phyloP scores from a whole-genome alignment of 2,329 filamentous ascomycete genomes.

The Hypoxylon sp. region DNA sequence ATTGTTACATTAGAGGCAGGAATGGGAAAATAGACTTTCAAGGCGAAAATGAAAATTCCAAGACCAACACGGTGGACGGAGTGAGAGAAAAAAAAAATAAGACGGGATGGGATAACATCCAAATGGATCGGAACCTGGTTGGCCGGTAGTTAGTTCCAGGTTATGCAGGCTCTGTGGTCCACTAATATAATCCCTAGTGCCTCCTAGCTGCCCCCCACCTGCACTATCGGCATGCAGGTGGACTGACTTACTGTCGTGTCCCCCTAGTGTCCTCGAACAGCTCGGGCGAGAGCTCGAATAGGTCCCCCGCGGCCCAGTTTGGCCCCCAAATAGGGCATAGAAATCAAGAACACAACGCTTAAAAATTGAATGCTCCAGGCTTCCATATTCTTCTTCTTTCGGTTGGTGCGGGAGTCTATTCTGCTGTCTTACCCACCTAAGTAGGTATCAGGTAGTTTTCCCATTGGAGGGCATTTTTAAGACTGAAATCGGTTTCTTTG shows the following conservation, averaged over 20 bases:
- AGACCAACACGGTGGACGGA: conserved; percentile 6
- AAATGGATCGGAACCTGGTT: conserved; percentile 29
- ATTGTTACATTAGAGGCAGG: conserved; percentile 16
- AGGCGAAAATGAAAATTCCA: conserved; percentile 34
- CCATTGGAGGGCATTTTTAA: conserved; percentile 11
- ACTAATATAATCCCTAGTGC: conserved; percentile 10
- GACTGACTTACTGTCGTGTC: too few relatives aligned
- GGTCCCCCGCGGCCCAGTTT: neutral
- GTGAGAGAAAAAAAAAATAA: conserved; percentile 1
- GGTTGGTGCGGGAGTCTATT: conserved; percentile 27
- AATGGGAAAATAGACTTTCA: conserved; percentile 17
- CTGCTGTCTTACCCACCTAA: conserved; percentile 2
- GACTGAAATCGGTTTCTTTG: conserved; percentile 15
- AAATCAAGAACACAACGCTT: conserved; percentile 18
- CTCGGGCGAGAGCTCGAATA: conserved; percentile 8
- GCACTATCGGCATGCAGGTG: too few relatives aligned
- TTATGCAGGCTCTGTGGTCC: conserved; percentile 25
- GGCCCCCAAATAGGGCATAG: conserved; percentile 14
- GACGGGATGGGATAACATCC: conserved; percentile 16
- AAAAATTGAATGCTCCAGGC: conserved; percentile 28
- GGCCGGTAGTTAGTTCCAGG: conserved; percentile 30
- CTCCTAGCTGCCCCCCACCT: neutral
- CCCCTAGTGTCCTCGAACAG: conserved; percentile 2
- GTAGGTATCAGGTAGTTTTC: neutral
- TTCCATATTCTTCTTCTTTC: conserved; percentile 33